Percentiles rank a stretch among this genome's conserved stretches.
phyloP scores from a whole-genome alignment of 192 early-diverging fungal genomes.

The Bifiguratus adelaidae region DNA sequence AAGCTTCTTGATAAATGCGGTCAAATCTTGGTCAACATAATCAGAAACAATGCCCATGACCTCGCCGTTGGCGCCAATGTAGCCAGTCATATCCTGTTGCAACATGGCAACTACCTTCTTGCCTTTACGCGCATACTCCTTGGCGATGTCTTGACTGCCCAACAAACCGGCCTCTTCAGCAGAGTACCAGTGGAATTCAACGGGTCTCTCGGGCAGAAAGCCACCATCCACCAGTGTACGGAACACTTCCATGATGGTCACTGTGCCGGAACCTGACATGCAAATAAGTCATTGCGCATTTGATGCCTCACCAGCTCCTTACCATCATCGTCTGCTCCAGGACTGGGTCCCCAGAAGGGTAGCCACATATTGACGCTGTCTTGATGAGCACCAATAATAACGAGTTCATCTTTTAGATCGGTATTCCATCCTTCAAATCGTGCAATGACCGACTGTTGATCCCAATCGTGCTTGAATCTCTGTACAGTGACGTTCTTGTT shows the following conservation, averaged over 20 bases:
- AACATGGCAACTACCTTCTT: conserved; percentile 64
- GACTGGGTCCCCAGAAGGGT: conserved; percentile 63
- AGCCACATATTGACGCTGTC: conserved; percentile 83
- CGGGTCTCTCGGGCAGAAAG: conserved; percentile 61
- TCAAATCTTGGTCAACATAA: conserved; percentile 54
- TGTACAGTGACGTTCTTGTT: conserved; percentile 48
- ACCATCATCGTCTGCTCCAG: conserved; percentile 51
- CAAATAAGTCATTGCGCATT: background rate
- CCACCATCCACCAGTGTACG: conserved; percentile 54
- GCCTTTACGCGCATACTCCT: conserved; percentile 45
- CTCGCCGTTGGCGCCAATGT: conserved; percentile 44
- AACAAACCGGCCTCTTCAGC: conserved; percentile 86
- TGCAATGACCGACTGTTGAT: conserved; percentile 76
- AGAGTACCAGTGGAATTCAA: conserved; percentile 96
- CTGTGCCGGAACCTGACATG: conserved; percentile 67
- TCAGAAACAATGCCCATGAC: conserved; percentile 78
- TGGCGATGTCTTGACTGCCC: conserved; percentile 77
- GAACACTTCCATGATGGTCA: conserved; percentile 86
- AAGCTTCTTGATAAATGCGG: conserved; percentile 40
- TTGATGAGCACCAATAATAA: conserved; percentile 85
- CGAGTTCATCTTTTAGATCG: conserved; percentile 39
- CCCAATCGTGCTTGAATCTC: conserved; percentile 74
- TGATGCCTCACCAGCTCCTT: background rate
- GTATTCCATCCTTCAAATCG: conserved; percentile 57
- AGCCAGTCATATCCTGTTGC: conserved; percentile 95